A percentile compares a stretch with the other conserved stretches of the same genome.
Conservation (phyloP, 805 yeast genomes). For the Kluyveromyces lactis region DNA sequence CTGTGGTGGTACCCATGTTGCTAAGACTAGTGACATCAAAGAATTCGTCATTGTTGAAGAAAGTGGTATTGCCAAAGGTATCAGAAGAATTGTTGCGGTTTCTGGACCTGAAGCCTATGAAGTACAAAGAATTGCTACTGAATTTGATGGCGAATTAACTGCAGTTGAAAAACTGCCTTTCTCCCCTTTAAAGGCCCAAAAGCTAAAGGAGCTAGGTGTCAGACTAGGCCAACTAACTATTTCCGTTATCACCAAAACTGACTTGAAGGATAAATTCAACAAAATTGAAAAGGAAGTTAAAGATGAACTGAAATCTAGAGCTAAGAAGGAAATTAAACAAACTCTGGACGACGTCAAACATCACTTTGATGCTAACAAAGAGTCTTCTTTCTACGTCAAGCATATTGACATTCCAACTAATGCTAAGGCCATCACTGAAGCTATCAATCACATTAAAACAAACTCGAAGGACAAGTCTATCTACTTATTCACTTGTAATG, state of each 20-base stretch:
- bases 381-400: conserved; percentile 53
- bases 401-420: conserved; percentile 67
- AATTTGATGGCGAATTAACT: conserved; percentile 54
- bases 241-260: conserved; percentile 72
- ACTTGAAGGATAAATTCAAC: conserved; percentile 63
- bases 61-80: conserved; percentile 97
- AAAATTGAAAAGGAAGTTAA: conserved; percentile 78
- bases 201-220: conserved; percentile 76
- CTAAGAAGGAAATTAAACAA: conserved; percentile 79
- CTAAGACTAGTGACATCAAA: conserved; percentile 86
- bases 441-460: conserved; percentile 73
- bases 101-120: conserved; percentile 86
- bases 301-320: conserved; percentile 80
- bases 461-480: conserved; percentile 66
- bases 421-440: conserved; percentile 92
- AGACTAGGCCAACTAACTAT: conserved; percentile 73
- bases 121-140: conserved; percentile 77
- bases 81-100: conserved; percentile 95
- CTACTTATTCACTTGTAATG: conserved; percentile 69
- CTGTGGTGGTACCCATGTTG: conserved; percentile 99
- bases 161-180: conserved; percentile 56
- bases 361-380: conserved; percentile 49
- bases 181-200: conserved; percentile 72
- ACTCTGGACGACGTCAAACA: conserved; percentile 68
- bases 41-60: conserved; percentile 87